phyloP scores from a whole-genome alignment of 1,284 basidiomycete species.

The Tetrapyrgos nigripes region DNA sequence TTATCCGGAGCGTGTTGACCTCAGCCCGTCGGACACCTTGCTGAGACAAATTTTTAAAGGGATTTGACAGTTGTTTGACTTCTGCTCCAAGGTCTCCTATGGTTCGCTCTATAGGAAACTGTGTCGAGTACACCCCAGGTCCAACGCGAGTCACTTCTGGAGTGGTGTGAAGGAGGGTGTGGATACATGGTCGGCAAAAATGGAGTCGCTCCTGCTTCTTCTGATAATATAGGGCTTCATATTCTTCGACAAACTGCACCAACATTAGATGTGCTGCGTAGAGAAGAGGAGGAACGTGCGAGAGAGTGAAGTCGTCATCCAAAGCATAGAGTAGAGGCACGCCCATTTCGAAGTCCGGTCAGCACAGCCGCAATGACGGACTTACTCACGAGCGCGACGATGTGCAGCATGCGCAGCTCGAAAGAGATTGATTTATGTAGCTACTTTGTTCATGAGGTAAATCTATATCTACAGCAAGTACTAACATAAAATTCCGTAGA shows the following conservation, averaged over 20 bases:
- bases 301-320: too few species aligned
- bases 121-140: constrained; percentile 26
- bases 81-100: constrained; percentile 30
- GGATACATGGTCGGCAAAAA: constrained; percentile 36
- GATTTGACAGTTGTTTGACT: constrained; percentile 27
- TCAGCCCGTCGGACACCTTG: constrained; percentile 17
- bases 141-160: constrained; percentile 32
- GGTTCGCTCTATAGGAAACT: constrained; percentile 25
- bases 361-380: too few species aligned
- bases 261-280: constrained; percentile 23
- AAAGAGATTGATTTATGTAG: too few species aligned
- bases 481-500: too few species aligned
- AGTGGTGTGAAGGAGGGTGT: constrained; percentile 30
- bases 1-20: constrained; percentile 23
- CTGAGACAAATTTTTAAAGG: constrained; percentile 27
- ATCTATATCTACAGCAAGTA: too few species aligned
- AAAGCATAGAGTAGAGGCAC: too few species aligned
- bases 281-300: too few species aligned
- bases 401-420: too few species aligned
- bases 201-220: constrained; percentile 32
- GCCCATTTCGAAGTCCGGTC: too few species aligned
- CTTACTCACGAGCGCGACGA: too few species aligned
- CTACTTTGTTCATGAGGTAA: too few species aligned
- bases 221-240: constrained; percentile 34
- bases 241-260: constrained; percentile 29